phyloP scores from a whole-genome alignment of 2,329 filamentous ascomycete species.

The Fusarium pseudoanthophilum region DNA sequence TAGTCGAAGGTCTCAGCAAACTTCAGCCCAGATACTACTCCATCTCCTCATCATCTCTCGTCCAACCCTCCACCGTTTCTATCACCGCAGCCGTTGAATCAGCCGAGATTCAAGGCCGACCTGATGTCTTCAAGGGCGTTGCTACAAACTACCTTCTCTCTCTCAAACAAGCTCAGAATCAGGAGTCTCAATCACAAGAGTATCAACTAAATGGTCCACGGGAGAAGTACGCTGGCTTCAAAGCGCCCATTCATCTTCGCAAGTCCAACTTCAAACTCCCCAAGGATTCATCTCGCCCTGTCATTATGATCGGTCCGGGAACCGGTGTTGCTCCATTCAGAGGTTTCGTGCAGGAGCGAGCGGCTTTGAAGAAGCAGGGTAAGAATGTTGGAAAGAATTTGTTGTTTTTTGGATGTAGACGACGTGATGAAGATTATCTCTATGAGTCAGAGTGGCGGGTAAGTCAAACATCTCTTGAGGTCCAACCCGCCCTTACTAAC shows the following conservation, averaged over 20 bases:
- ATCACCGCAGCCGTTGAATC: conserved; percentile 15
- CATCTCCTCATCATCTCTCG: conserved; percentile 23
- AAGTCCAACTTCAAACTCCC: conserved; percentile 15
- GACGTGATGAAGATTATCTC: not conserved
- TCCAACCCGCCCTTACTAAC: not conserved
- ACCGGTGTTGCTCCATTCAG: conserved; percentile 18
- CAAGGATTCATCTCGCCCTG: not conserved
- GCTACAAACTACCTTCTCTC: conserved; percentile 14
- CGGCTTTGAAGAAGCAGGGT: not conserved
- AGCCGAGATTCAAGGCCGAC: not conserved
- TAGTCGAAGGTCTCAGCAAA: conserved; percentile 11
- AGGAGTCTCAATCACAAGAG: not conserved
- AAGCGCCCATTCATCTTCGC: not conserved
- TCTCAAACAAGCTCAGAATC: conserved; percentile 10
- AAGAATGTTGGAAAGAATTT: not conserved
- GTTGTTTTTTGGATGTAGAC: conserved; percentile 6
- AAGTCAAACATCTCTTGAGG: fast-evolving
- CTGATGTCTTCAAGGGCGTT: conserved; percentile 1
- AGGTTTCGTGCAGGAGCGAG: conserved; percentile 6
- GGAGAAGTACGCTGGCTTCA: not conserved
- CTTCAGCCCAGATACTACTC: conserved; percentile 29
- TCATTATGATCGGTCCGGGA: conserved; percentile 18
- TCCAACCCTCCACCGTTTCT: conserved; percentile 9
- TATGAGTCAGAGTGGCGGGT: not conserved
- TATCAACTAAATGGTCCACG: not conserved